phyloP scores from a whole-genome alignment of 495 filamentous ascomycete genomes.

The Melanomma pulvis-pyrius region DNA sequence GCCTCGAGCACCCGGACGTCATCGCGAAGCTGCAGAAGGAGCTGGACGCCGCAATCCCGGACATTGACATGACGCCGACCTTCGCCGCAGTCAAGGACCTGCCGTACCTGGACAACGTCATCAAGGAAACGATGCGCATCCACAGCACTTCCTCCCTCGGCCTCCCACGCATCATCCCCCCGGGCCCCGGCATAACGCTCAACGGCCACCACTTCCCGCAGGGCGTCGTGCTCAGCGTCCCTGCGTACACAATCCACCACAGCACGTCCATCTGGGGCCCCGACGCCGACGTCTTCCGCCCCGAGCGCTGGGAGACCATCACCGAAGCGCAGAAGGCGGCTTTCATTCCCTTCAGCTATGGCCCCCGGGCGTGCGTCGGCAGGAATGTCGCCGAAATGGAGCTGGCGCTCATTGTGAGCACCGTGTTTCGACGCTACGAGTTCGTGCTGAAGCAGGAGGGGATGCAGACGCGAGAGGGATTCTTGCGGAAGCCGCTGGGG shows the following conservation, averaged over 20 bases:
- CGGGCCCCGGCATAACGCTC: slow-evolving; percentile 58
- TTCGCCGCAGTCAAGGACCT: slow-evolving; percentile 74
- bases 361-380: slow-evolving; percentile 80
- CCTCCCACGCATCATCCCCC: slow-evolving; percentile 78
- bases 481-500: slow-evolving; percentile 83
- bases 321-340: slow-evolving; percentile 49
- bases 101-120: slow-evolving; percentile 75
- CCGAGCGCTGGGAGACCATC: slow-evolving; percentile 71
- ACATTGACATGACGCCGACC: slow-evolving; percentile 62
- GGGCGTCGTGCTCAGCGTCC: slow-evolving; percentile 79
- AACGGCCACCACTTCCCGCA: slow-evolving; percentile 67
- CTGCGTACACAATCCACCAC: slow-evolving; percentile 87
- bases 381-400: slow-evolving; percentile 94
- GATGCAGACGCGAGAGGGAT: slow-evolving; percentile 83
- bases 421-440: slow-evolving; percentile 75
- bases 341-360: slow-evolving; percentile 84
- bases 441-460: slow-evolving; percentile 70
- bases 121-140: slow-evolving; percentile 87
- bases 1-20: slow-evolving; percentile 69
- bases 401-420: slow-evolving; percentile 75
- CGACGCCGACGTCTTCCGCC: slow-evolving; percentile 75
- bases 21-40: slow-evolving; percentile 69
- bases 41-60: slow-evolving; percentile 70
- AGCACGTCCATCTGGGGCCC: slow-evolving; percentile 78
- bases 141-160: slow-evolving; percentile 89